A percentile compares a stretch with the other conserved stretches of the same genome.
Evolutionary conservation across 2,329 filamentous ascomycete species (phyloP).

Genomic region (Aspergillus proliferans): DNA sequence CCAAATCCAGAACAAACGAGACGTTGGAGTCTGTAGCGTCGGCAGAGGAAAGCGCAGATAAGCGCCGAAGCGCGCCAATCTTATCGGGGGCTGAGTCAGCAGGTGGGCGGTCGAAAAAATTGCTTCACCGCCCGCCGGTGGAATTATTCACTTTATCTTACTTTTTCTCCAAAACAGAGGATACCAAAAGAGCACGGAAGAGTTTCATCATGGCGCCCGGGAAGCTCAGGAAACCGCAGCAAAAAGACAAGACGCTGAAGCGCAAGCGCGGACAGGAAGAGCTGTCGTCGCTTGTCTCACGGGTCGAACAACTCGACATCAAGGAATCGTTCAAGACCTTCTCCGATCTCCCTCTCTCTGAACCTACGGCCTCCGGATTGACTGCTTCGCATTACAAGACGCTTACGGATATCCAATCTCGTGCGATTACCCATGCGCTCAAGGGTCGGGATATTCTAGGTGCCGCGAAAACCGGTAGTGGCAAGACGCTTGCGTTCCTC

Average conservation of each 20-base stretch:
- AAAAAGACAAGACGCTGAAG: constrained; percentile 33
- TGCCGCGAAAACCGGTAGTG: constrained; percentile 90
- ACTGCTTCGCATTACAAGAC: constrained; percentile 81
- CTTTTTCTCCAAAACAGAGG: constrained; percentile 6
- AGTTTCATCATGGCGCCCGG: constrained; percentile 28
- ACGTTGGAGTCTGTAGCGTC: background rate
- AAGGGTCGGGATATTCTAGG: constrained; percentile 84
- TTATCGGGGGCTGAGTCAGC: constrained; percentile 36
- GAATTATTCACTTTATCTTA: background rate
- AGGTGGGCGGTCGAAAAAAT: constrained; percentile 18
- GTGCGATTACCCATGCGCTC: constrained; percentile 80
- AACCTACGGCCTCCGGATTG: constrained; percentile 70
- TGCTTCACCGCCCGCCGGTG: constrained; percentile 16
- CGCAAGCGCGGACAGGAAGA: constrained; percentile 43
- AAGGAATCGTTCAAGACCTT: constrained; percentile 60
- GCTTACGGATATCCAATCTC: constrained; percentile 84
- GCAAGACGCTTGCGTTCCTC: constrained; percentile 90
- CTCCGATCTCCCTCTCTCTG: constrained; percentile 76
- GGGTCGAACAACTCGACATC: constrained; percentile 41
- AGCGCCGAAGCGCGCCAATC: constrained; percentile 7
- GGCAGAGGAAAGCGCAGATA: constrained; percentile 5
- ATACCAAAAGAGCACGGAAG: constrained; percentile 2
- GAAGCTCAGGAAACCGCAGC: constrained; percentile 23
- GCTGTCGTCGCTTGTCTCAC: constrained; percentile 35
- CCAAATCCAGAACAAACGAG: background rate